These are phyloP conservation scores for Xerophyta viscosa DNA, from an alignment of 106 monocot genomes.

Conservation along the genomic window DNA sequence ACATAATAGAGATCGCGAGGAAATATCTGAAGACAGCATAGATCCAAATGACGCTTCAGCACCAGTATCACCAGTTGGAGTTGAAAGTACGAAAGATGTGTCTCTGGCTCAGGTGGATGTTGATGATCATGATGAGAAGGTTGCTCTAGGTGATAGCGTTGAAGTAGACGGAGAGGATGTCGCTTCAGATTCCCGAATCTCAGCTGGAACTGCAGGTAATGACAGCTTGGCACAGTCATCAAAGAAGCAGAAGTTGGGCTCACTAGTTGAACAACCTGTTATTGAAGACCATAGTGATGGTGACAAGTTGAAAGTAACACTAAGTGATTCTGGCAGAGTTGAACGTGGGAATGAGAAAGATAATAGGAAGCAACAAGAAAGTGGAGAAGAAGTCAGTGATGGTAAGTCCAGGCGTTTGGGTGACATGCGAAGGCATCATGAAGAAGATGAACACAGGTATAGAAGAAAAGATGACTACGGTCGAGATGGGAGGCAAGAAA, in stretches of 20 bases:
- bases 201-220: constrained; percentile 30
- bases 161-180: constrained; percentile 41
- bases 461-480: constrained; percentile 37
- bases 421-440: constrained; percentile 28
- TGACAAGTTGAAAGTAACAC: constrained; percentile 23
- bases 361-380: constrained; percentile 28
- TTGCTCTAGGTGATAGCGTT: constrained; percentile 36
- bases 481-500: constrained; percentile 35
- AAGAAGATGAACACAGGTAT: constrained; percentile 25
- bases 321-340: too few relatives aligned
- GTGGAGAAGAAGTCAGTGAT: constrained; percentile 43
- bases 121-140: constrained; percentile 37
- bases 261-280: constrained; percentile 38
- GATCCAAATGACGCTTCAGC: constrained; percentile 16
- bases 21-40: constrained; percentile 13
- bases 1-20: constrained; percentile 17
- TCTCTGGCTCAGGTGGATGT: constrained; percentile 23
- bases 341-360: constrained; percentile 44
- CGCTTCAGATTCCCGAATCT: constrained; percentile 34
- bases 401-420: constrained; percentile 19
- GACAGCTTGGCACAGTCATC: constrained; percentile 27
- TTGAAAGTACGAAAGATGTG: constrained; percentile 23
- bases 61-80: constrained; percentile 17
- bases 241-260: constrained; percentile 37
- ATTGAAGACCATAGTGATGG: constrained; percentile 21